Percentiles rank a stretch among this genome's conserved stretches.
Conservation (phyloP, 208 protist genomes). For the Crithidia acanthocephali region DNA sequence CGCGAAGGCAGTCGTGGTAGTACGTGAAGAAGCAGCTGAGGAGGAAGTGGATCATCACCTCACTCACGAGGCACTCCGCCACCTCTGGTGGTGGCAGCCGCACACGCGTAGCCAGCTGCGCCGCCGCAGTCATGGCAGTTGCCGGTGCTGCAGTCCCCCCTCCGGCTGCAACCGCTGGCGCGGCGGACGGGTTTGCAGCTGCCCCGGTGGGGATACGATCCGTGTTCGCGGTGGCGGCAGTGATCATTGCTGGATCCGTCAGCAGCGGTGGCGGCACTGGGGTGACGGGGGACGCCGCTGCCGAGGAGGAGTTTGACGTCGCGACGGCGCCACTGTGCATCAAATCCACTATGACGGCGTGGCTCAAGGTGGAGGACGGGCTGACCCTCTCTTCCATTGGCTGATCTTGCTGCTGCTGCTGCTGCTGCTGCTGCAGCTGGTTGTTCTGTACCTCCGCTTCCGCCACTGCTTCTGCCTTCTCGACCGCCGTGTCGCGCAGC, state of each 20-base stretch:
- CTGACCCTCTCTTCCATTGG: background rate
- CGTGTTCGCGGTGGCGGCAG: background rate
- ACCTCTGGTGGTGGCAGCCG: constrained; percentile 26
- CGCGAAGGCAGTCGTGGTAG: constrained; percentile 27
- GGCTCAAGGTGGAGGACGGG: background rate
- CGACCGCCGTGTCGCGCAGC: constrained; percentile 19
- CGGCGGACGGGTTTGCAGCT: too few relatives aligned
- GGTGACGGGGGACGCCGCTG: constrained; percentile 10
- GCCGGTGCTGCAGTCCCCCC: background rate
- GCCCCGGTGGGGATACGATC: too few relatives aligned
- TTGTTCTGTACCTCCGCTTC: background rate
- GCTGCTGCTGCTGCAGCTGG: constrained; percentile 15
- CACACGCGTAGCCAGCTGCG: constrained; percentile 13
- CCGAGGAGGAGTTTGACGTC: background rate
- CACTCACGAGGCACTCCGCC: constrained; percentile 32
- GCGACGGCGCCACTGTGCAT: background rate
- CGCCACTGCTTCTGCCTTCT: constrained; percentile 16
- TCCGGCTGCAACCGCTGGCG: background rate
- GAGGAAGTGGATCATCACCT: constrained; percentile 42
- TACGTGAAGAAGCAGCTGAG: constrained; percentile 34
- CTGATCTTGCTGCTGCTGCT: background rate
- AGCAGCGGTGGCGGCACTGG: background rate
- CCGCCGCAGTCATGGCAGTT: constrained; percentile 1
- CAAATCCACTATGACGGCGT: constrained; percentile 2
- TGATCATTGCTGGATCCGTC: background rate